Evolutionary conservation across 2,329 filamentous ascomycete species (phyloP).

Genomic region (Hypomyces perniciosus): DNA sequence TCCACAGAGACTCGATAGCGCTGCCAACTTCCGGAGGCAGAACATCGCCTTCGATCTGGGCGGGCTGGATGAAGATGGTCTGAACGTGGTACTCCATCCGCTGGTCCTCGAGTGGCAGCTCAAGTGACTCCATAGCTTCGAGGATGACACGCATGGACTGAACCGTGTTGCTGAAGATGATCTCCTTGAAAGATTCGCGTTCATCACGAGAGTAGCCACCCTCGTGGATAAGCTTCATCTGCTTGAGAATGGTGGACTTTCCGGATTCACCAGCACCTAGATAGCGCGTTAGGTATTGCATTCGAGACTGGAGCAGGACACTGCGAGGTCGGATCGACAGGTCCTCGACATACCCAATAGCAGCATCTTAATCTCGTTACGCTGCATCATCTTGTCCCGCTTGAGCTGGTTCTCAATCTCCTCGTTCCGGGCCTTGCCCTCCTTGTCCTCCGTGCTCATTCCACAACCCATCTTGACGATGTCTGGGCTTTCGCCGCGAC

Average conservation of each 20-base stretch:
- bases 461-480: constrained; percentile 91
- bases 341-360: constrained; percentile 65
- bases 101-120: constrained; percentile 81
- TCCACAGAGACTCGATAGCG: constrained; percentile 89
- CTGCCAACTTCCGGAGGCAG: constrained; percentile 90
- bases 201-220: constrained; percentile 94
- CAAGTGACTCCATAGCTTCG: constrained; percentile 62
- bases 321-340: background rate
- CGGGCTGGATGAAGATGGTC: constrained; percentile 97
- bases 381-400: constrained; percentile 96
- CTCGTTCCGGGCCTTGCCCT: constrained; percentile 99
- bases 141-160: constrained; percentile 65
- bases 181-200: constrained; percentile 64
- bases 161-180: constrained; percentile 65
- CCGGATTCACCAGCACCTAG: constrained; percentile 88
- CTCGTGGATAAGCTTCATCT: constrained; percentile 99
- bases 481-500: constrained; percentile 17
- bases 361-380: constrained; percentile 99
- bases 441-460: constrained; percentile 99
- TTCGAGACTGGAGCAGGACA: background rate
- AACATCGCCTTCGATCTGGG: constrained; percentile 92
- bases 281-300: constrained; percentile 6
- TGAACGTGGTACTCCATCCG: constrained; percentile 96
- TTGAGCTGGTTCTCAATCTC: constrained; percentile 99
- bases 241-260: constrained; percentile 96